phyloP scores from a whole-genome alignment of 345 rosid genomes.

The Firmiana major region DNA sequence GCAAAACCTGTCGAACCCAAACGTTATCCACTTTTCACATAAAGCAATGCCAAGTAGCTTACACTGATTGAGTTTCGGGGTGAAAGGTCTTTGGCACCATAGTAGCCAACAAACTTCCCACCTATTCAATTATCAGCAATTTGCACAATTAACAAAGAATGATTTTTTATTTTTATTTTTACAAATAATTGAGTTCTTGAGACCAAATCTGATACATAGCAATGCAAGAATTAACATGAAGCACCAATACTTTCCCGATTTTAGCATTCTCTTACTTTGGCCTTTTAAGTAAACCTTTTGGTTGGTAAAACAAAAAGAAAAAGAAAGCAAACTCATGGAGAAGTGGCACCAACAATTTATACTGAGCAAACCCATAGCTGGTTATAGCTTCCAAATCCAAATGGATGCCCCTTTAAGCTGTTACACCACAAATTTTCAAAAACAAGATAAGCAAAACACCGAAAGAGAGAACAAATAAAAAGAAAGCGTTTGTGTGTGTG shows the following conservation, averaged over 20 bases:
- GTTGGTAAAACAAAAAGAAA: slow-evolving; percentile 1
- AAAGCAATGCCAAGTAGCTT: slow-evolving; percentile 19
- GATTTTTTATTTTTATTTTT: not conserved
- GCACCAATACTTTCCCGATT: not conserved
- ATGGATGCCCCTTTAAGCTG: slow-evolving; percentile 11
- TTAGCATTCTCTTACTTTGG: not conserved
- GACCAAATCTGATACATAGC: not conserved
- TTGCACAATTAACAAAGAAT: not conserved
- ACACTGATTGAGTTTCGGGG: slow-evolving; percentile 22
- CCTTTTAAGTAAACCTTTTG: not conserved
- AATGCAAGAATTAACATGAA: not conserved
- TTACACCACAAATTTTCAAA: not conserved
- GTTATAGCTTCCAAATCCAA: slow-evolving; percentile 10
- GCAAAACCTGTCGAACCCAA: not conserved
- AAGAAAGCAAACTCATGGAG: not conserved
- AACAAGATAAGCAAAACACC: not conserved
- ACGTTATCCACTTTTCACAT: not conserved
- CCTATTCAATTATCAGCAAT: slow-evolving; percentile 13
- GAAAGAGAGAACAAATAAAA: not conserved
- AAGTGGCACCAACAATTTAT: slow-evolving; percentile 6
- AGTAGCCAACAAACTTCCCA: slow-evolving; percentile 17
- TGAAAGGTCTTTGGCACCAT: slow-evolving; percentile 2
- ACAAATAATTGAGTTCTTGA: not conserved
- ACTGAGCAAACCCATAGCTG: slow-evolving; percentile 25
- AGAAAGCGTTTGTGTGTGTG: not conserved